Conservation (phyloP, 176 grass and related monocot genomes). For the Oryza glumipatula region DNA sequence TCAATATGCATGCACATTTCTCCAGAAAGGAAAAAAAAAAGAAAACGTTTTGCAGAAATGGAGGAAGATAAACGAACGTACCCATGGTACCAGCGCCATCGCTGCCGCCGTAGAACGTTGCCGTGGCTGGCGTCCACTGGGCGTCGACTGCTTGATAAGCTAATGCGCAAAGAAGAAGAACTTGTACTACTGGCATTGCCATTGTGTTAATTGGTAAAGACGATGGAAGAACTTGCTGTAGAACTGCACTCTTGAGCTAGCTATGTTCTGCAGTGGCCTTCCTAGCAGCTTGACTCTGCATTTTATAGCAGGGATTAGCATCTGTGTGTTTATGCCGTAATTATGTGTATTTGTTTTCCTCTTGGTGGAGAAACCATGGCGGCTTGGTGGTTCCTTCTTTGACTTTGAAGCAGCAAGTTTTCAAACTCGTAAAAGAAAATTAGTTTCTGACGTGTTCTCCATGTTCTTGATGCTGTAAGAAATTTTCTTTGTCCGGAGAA, state of each 20-base stretch:
- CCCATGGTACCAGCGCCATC: slow-evolving; percentile 69
- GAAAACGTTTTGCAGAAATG: neutral
- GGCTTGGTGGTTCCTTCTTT: slow-evolving; percentile 10
- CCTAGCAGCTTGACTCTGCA: neutral
- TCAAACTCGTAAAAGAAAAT: slow-evolving; percentile 42
- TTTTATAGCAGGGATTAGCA: slow-evolving; percentile 35
- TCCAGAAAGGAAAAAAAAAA: neutral
- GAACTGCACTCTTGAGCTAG: neutral
- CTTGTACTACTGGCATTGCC: neutral
- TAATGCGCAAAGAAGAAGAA: slow-evolving; percentile 28
- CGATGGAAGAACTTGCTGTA: neutral
- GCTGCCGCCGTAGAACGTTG: slow-evolving; percentile 64
- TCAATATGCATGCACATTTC: too few relatives aligned
- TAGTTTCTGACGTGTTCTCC: slow-evolving; percentile 17
- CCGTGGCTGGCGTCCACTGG: slow-evolving; percentile 42
- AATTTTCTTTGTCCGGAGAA: neutral
- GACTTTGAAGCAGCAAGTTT: slow-evolving; percentile 40
- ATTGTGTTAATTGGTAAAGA: slow-evolving; percentile 12
- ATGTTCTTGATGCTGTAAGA: slow-evolving; percentile 41
- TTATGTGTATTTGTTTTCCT: neutral
- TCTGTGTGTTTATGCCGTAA: neutral
- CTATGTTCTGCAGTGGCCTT: neutral
- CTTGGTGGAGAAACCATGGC: neutral
- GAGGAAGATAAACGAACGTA: neutral
- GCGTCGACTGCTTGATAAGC: slow-evolving; percentile 14